phyloP scores from a whole-genome alignment of 331 rosid genomes.

The Malus hybrid region DNA sequence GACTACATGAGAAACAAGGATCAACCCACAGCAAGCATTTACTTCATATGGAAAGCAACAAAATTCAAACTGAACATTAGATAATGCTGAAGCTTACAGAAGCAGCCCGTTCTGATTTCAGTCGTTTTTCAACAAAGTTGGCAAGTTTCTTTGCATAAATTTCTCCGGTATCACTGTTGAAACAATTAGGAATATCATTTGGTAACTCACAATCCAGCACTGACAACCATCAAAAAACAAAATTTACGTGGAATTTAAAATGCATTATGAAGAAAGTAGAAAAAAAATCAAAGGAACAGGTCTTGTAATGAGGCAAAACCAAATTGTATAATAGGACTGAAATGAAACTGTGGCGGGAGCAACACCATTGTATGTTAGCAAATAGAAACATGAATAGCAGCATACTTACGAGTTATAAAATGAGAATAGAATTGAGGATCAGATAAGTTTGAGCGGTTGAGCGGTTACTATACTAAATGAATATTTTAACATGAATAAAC shows the following conservation, averaged over 20 bases:
- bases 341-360: background rate
- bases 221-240: background rate
- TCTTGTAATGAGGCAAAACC: background rate
- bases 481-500: background rate
- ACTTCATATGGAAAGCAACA: constrained; percentile 10
- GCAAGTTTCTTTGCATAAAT: constrained; percentile 79
- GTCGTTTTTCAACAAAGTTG: constrained; percentile 83
- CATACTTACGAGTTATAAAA: background rate
- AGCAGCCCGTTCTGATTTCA: constrained; percentile 95
- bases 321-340: background rate
- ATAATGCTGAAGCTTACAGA: constrained; percentile 58
- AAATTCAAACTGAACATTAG: constrained; percentile 5
- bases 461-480: background rate
- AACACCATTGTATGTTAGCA: background rate
- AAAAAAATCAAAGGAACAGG: background rate
- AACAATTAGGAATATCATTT: constrained; percentile 14
- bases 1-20: background rate
- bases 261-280: background rate
- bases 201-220: background rate
- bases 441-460: background rate
- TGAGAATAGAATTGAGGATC: background rate
- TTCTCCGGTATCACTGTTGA: constrained; percentile 74
- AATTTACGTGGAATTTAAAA: background rate
- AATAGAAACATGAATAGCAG: background rate
- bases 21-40: constrained; percentile 7